Evolutionary conservation across 306 rosid species (phyloP).

Genomic region (Lablab purpureus): DNA sequence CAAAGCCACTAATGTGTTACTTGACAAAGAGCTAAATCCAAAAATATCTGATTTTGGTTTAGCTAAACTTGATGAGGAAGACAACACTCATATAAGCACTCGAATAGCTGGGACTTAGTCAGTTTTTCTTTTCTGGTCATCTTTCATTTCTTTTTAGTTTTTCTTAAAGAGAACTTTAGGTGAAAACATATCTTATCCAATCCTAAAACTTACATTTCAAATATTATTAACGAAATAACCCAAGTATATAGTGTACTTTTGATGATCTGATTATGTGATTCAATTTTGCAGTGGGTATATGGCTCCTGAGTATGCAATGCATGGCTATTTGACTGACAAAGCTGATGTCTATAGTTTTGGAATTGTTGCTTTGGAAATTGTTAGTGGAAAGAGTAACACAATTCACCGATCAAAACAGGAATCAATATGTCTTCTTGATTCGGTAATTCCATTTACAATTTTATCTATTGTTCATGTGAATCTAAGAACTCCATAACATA

Average conservation of each 20-base stretch:
- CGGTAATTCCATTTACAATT: constrained; percentile 36
- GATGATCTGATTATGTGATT: not conserved
- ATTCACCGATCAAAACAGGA: constrained; percentile 52
- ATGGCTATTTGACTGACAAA: constrained; percentile 67
- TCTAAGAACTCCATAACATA: no score
- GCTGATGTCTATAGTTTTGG: constrained; percentile 78
- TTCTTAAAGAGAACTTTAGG: no score
- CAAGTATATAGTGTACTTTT: not conserved
- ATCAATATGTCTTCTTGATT: constrained; percentile 61
- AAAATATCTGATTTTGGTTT: constrained; percentile 8
- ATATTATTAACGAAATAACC: not conserved
- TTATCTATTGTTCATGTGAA: no score
- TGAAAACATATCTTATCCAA: no score
- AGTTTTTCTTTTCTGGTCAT: not conserved
- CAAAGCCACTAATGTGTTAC: not conserved
- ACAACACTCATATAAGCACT: constrained; percentile 68
- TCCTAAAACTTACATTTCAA: no score
- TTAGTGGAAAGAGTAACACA: constrained; percentile 63
- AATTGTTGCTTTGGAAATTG: constrained; percentile 64
- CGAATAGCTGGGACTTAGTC: constrained; percentile 61
- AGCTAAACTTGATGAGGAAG: constrained; percentile 55
- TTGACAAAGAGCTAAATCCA: constrained; percentile 1
- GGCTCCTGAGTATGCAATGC: constrained; percentile 79
- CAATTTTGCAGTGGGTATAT: constrained; percentile 53
- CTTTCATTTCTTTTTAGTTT: not conserved